Conservation (phyloP, 805 yeast genomes). For the Zygoascus biomembranicola region DNA sequence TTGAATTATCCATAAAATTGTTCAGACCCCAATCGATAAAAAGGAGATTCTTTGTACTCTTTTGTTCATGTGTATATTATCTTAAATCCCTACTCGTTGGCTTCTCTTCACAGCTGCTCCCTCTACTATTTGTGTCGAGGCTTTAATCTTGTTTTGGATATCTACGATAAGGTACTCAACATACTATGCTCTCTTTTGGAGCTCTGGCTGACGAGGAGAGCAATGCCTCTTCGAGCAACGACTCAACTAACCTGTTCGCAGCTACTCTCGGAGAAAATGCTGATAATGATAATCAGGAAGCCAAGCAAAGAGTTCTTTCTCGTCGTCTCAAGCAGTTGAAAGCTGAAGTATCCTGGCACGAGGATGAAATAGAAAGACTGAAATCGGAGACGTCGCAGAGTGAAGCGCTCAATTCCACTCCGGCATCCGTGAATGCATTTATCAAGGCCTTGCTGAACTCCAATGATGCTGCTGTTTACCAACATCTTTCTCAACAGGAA, state of each 20-base stretch:
- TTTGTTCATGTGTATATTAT: too few relatives aligned
- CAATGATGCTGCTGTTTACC: slow-evolving; percentile 2
- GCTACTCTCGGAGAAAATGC: background rate
- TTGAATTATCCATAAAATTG: too few relatives aligned
- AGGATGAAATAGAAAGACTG: background rate
- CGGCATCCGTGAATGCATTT: background rate
- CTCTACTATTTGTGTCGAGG: too few relatives aligned
- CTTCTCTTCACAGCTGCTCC: too few relatives aligned
- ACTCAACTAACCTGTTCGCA: background rate
- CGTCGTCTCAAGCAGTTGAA: slow-evolving; percentile 2
- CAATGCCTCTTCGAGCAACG: background rate
- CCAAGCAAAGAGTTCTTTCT: background rate
- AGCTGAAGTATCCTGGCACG: background rate
- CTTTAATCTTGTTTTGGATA: too few relatives aligned
- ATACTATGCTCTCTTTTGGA: background rate
- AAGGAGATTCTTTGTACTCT: too few relatives aligned
- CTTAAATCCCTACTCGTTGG: too few relatives aligned
- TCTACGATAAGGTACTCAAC: too few relatives aligned
- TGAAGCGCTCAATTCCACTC: background rate
- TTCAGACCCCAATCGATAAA: too few relatives aligned
- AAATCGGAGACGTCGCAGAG: background rate
- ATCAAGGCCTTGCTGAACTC: slow-evolving; percentile 5
- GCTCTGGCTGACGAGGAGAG: background rate
- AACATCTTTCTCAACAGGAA: background rate
- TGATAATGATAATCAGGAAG: background rate